Evolutionary conservation across 345 rosid species (phyloP), one percentile per base, ranked within the genome.

Genomic region (Schrenkiella parvula): DNA sequence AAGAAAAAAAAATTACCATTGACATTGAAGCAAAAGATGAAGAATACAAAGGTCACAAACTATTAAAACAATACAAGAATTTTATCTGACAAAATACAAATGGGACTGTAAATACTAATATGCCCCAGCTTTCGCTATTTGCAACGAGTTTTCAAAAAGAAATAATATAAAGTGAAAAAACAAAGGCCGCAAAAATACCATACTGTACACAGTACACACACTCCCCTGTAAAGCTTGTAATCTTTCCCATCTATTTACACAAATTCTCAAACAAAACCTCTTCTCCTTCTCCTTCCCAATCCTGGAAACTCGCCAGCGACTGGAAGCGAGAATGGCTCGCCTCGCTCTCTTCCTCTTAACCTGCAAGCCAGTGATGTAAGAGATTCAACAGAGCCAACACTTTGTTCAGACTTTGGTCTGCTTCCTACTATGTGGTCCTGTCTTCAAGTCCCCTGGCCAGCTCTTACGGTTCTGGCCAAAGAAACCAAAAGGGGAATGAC

Each of bases 131-230:
- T 74, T 46, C 58, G 67, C 67, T 60, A 67, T 68, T 59, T 67
- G 63, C 79, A 75, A 41, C 13, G 74, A 51, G 74, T 75, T 75
- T 66, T 75, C 69, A 60, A 52, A 34, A 60, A 38, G 62, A 67
- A 25, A 66, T 19, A 47, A 66, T 34, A 48, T 31, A 2, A 18
- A 21, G 21, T 15, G 14, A 23, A 12, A 12, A 12, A 17, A 58
- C 48, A 66, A 38, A 47, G 26, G 67, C 67, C 67, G 59, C 72
- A 66, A 66, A 74, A 66, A 38, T 66, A 74, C 17, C 64, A 59
- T 74, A 51, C 78, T 74, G 64, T 68, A 74, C 78, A 74, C 53
- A 74, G 68, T 66, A 74, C 78, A 66, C 60, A 65, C 71, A 58
- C 21, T 31, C 54, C 68, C 62, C 78, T 74, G 73, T 74, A 67